phyloP scores from a whole-genome alignment of 2,329 filamentous ascomycete species.

The Hypoxylon rubiginosum region DNA sequence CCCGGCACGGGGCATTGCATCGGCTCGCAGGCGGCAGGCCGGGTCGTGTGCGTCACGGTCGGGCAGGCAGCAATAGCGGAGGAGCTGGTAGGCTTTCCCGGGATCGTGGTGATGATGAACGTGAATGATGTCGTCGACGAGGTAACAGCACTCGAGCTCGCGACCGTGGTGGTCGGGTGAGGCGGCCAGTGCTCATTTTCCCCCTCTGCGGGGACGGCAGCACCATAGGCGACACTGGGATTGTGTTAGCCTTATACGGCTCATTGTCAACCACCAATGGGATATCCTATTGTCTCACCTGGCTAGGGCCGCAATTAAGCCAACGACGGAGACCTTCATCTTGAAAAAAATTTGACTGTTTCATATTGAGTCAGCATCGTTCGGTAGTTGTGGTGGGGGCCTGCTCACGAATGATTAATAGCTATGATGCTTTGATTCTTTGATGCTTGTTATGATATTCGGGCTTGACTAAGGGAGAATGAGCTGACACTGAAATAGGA shows the following conservation, averaged over 20 bases:
- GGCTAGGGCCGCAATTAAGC: slow-evolving; percentile 41
- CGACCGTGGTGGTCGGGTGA: slow-evolving; percentile 10
- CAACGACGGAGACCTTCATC: slow-evolving; percentile 43
- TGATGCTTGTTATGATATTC: slow-evolving; percentile 11
- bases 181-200: slow-evolving; percentile 18
- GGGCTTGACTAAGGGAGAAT: slow-evolving; percentile 8
- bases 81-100: slow-evolving; percentile 30
- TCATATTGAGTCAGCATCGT: slow-evolving; percentile 12
- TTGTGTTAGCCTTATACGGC: slow-evolving; percentile 19
- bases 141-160: slow-evolving; percentile 37
- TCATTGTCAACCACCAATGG: not conserved
- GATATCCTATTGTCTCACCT: slow-evolving; percentile 33
- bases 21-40: slow-evolving; percentile 51
- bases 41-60: slow-evolving; percentile 53
- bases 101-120: slow-evolving; percentile 47
- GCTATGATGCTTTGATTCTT: not conserved
- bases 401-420: not conserved
- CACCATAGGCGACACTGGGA: slow-evolving; percentile 22
- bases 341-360: slow-evolving; percentile 22
- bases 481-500: slow-evolving; percentile 27
- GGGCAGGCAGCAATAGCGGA: slow-evolving; percentile 47
- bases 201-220: not conserved
- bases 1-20: slow-evolving; percentile 55
- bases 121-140: slow-evolving; percentile 43
- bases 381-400: not conserved